A percentile compares a stretch with the other conserved stretches of the same genome.
These are phyloP conservation scores for Tulasnella sp. DNA, from an alignment of 768 basidiomycete genomes.

Conservation along the genomic window DNA sequence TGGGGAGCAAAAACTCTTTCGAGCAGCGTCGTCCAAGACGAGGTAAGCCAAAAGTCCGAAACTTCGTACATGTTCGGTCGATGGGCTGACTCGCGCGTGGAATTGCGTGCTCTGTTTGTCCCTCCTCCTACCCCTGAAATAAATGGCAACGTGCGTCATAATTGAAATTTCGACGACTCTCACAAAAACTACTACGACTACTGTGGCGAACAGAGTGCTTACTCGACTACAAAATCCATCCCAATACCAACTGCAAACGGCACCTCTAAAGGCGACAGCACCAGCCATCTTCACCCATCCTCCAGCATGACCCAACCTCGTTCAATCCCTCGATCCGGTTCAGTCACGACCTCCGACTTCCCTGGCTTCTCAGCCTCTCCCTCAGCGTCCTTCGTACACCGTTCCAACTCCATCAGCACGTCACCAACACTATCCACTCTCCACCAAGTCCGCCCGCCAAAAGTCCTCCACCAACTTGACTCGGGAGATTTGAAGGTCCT, in stretches of 20 bases:
- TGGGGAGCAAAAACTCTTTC: background rate
- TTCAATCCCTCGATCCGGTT: background rate
- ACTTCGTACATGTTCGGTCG: background rate
- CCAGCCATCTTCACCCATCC: background rate
- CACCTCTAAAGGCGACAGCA: background rate
- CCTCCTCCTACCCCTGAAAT: background rate
- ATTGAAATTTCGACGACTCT: background rate
- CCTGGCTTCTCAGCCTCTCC: constrained; percentile 9
- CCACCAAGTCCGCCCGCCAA: constrained; percentile 44
- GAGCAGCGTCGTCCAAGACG: background rate
- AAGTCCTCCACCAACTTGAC: constrained; percentile 71
- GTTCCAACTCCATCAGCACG: background rate
- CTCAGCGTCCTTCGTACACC: background rate
- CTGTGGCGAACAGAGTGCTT: background rate
- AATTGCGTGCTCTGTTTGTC: constrained; percentile 11
- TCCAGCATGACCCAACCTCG: constrained; percentile 2
- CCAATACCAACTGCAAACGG: background rate
- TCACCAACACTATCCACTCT: background rate
- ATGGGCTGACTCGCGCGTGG: constrained; percentile 1
- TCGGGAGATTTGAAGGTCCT: constrained; percentile 75
- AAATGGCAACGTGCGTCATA: background rate
- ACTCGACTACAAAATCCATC: background rate
- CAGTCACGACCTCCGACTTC: constrained; percentile 1
- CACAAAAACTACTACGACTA: background rate
- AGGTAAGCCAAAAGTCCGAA: background rate